These are phyloP conservation scores for Austropuccinia psidii DNA, from an alignment of 1,284 basidiomycete genomes.

Conservation along the genomic window DNA sequence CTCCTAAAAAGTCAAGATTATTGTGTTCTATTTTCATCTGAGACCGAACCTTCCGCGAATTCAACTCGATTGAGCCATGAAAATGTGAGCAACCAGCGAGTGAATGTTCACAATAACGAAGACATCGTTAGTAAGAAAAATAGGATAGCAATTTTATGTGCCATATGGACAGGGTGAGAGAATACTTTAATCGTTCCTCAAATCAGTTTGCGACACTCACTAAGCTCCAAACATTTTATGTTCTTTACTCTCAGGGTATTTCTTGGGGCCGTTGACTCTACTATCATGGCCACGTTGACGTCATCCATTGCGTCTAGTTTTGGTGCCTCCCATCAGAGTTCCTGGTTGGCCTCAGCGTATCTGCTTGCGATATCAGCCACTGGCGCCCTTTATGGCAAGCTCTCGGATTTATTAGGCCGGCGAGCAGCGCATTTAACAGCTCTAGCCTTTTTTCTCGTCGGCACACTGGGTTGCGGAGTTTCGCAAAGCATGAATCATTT, in stretches of 20 bases:
- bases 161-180: constrained; percentile 4
- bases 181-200: background rate
- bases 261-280: constrained; percentile 38
- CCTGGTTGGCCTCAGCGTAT: constrained; percentile 47
- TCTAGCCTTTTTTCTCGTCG: constrained; percentile 36
- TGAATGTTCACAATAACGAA: no score
- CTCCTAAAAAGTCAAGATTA: background rate
- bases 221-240: no score
- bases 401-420: constrained; percentile 46
- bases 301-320: constrained; percentile 45
- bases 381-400: constrained; percentile 45
- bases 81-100: no score
- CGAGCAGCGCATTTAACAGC: constrained; percentile 42
- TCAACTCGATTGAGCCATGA: no score
- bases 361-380: constrained; percentile 45
- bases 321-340: constrained; percentile 44
- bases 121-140: background rate
- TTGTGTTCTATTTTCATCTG: no score
- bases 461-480: constrained; percentile 20
- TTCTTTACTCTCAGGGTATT: constrained; percentile 10
- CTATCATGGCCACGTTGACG: constrained; percentile 47
- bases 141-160: background rate
- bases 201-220: no score
- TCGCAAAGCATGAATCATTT: constrained; percentile 2
- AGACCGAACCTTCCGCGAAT: no score